Evolutionary conservation across 805 yeast species (phyloP).

Genomic region (Starmera caribaea): DNA sequence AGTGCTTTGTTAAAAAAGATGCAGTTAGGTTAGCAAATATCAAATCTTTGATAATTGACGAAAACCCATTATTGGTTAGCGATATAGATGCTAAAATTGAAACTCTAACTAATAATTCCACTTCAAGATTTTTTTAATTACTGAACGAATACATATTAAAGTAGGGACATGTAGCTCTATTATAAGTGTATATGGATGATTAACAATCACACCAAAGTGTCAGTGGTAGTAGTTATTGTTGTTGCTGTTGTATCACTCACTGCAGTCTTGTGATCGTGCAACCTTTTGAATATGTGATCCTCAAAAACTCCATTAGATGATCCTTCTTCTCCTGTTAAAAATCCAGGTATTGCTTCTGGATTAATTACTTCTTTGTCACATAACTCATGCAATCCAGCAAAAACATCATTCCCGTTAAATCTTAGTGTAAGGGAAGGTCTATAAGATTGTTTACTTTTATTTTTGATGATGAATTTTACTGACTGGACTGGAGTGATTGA

Average conservation of each 20-base stretch:
- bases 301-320: slow-evolving; percentile 34
- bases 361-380: slow-evolving; percentile 40
- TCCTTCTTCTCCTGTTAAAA: slow-evolving; percentile 75
- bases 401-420: slow-evolving; percentile 60
- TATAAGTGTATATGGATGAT: background rate
- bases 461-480: slow-evolving; percentile 34
- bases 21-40: slow-evolving; percentile 2
- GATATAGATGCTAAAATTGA: background rate
- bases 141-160: background rate
- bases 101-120: background rate
- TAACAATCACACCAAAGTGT: background rate
- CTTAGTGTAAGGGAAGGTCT: slow-evolving; percentile 15
- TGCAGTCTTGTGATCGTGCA: too few relatives aligned
- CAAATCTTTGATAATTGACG: background rate
- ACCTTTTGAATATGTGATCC: slow-evolving; percentile 25
- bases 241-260: too few relatives aligned
- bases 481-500: slow-evolving; percentile 52
- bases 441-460: slow-evolving; percentile 15
- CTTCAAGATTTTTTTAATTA: background rate
- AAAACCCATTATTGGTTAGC: background rate
- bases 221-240: too few relatives aligned
- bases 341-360: slow-evolving; percentile 53
- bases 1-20: slow-evolving; percentile 13
- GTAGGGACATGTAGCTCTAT: background rate
- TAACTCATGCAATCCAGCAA: slow-evolving; percentile 70